phyloP scores from a whole-genome alignment of 2,329 filamentous ascomycete genomes.

The Cordyceps sp. region DNA sequence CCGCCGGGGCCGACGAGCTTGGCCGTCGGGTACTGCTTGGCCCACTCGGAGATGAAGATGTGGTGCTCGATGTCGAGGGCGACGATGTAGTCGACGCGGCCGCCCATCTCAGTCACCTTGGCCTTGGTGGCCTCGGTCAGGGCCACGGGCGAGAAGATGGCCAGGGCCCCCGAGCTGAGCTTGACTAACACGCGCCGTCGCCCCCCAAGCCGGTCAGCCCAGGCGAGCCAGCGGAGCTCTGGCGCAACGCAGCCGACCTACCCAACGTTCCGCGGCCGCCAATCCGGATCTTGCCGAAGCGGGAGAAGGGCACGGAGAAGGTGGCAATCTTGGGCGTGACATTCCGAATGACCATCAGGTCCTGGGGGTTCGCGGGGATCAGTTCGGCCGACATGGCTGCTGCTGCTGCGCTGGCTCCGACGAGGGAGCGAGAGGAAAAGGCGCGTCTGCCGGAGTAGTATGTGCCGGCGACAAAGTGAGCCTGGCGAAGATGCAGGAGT shows the following conservation, averaged over 20 bases:
- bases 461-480: background rate
- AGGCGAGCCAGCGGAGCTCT: background rate
- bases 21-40: conserved; percentile 59
- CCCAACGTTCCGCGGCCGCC: conserved; percentile 78
- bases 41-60: conserved; percentile 81
- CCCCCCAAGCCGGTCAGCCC: background rate
- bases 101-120: conserved; percentile 47
- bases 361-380: conserved; percentile 53
- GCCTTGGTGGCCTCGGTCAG: conserved; percentile 58
- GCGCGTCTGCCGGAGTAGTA: background rate
- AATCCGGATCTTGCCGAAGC: conserved; percentile 64
- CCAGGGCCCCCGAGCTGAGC: conserved; percentile 59
- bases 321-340: conserved; percentile 66
- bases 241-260: conserved; percentile 19
- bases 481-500: background rate
- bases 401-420: background rate
- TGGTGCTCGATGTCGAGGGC: conserved; percentile 89
- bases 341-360: conserved; percentile 81
- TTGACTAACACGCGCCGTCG: conserved; percentile 37
- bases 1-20: conserved; percentile 71
- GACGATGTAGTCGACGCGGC: conserved; percentile 65
- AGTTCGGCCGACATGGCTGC: conserved; percentile 42
- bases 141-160: conserved; percentile 82
- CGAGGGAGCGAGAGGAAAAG: background rate
- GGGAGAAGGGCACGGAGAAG: conserved; percentile 68